Conservation (phyloP, 2,329 filamentous ascomycete species). For the Thermoascus crustaceus region DNA sequence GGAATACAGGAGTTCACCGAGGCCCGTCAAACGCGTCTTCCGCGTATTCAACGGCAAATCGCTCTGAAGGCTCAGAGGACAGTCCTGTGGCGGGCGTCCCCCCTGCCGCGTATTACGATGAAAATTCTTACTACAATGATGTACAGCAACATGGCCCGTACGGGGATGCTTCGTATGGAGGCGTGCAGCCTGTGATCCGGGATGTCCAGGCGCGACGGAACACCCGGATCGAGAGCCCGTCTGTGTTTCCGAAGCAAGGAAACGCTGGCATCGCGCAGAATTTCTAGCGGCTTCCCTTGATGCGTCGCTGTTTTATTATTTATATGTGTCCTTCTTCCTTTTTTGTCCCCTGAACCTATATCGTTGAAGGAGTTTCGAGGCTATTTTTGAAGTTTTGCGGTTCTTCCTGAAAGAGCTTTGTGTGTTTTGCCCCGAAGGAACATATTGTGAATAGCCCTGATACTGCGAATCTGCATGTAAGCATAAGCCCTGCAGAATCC, state of each 20-base stretch:
- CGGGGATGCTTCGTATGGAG: conserved; percentile 46
- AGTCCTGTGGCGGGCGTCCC: conserved; percentile 40
- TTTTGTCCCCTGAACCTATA: conserved; percentile 3
- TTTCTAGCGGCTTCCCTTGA: conserved; percentile 53
- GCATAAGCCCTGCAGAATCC: too few relatives aligned
- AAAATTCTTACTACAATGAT: conserved; percentile 49
- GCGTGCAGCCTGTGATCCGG: conserved; percentile 69
- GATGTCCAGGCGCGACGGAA: conserved; percentile 89
- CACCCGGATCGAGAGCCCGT: conserved; percentile 86
- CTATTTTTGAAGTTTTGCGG: neutral
- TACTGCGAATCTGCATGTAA: too few relatives aligned
- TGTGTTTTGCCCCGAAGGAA: too few relatives aligned
- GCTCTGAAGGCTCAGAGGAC: conserved; percentile 58
- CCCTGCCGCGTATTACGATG: conserved; percentile 45
- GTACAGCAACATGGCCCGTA: conserved; percentile 43
- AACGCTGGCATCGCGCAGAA: conserved; percentile 95
- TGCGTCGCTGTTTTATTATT: neutral
- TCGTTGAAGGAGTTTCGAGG: neutral
- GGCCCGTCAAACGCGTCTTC: conserved; percentile 95
- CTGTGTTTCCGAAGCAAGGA: conserved; percentile 79
- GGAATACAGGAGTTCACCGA: conserved; percentile 64
- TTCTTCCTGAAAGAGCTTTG: too few relatives aligned
- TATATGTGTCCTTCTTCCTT: conserved; percentile 6
- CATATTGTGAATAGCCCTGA: too few relatives aligned
- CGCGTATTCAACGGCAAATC: conserved; percentile 75